A percentile compares a stretch with the other conserved stretches of the same genome.
phyloP scores from a whole-genome alignment of 2,329 filamentous ascomycete species.

The Claviceps lovelessii region DNA sequence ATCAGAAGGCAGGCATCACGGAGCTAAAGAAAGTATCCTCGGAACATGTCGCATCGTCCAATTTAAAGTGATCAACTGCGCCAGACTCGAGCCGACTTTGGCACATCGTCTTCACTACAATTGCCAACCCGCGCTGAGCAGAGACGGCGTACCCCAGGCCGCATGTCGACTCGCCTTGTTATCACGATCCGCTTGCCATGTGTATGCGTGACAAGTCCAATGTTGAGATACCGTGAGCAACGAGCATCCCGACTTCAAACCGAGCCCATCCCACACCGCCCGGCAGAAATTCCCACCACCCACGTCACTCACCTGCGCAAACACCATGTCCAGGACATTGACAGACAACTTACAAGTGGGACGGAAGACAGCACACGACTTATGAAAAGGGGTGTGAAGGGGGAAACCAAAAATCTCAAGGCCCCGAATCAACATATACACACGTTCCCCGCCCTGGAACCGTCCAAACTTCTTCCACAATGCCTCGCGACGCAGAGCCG shows the following conservation, averaged over 20 bases:
- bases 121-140: no score
- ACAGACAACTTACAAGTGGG: not conserved
- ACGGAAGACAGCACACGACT: conserved; percentile 6
- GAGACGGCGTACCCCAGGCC: no score
- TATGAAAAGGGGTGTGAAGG: not conserved
- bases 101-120: no score
- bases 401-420: not conserved
- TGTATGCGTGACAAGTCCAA: no score
- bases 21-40: no score
- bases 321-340: not conserved
- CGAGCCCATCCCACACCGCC: conserved; percentile 23
- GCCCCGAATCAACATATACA: not conserved
- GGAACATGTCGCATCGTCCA: no score
- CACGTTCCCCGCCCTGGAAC: not conserved
- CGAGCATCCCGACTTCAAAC: no score
- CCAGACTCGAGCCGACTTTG: no score
- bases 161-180: no score
- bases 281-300: conserved; percentile 30
- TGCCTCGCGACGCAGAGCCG: conserved; percentile 87
- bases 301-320: conserved; percentile 2
- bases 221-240: no score
- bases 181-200: not conserved
- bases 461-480: conserved; percentile 24
- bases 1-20: no score
- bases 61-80: no score